phyloP scores from a whole-genome alignment of 2,329 filamentous ascomycete genomes.

The Orbilia blumenaviensis region DNA sequence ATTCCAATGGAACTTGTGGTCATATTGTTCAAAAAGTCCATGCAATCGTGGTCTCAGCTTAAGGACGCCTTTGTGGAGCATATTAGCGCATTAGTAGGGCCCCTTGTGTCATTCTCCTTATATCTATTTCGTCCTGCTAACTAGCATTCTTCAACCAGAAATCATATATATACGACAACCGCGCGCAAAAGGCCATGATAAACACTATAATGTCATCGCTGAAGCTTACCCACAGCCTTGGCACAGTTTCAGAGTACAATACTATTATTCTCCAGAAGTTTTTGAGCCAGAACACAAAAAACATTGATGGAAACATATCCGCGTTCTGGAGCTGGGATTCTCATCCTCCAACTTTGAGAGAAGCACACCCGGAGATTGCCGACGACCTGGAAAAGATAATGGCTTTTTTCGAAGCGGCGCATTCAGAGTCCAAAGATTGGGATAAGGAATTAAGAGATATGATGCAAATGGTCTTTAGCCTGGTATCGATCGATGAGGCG shows the following conservation, averaged over 20 bases:
- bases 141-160: conserved; percentile 4
- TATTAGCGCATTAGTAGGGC: conserved; percentile 28
- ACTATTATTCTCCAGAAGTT: conserved; percentile 38
- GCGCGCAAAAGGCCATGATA: conserved; percentile 52
- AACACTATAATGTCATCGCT: conserved; percentile 49
- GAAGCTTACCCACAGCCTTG: conserved; percentile 38
- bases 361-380: conserved; percentile 29
- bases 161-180: conserved; percentile 53
- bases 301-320: conserved; percentile 46
- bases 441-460: conserved; percentile 48
- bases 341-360: conserved; percentile 14
- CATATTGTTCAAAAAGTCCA: conserved; percentile 34
- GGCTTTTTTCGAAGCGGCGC: conserved; percentile 14
- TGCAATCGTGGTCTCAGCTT: conserved; percentile 43
- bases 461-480: conserved; percentile 53
- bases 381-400: conserved; percentile 26
- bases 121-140: neutral
- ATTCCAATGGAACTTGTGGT: conserved; percentile 43
- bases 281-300: conserved; percentile 11
- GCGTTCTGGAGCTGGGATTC: conserved; percentile 48
- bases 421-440: conserved; percentile 37
- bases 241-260: conserved; percentile 42
- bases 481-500: conserved; percentile 56
- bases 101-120: no score
- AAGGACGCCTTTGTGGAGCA: conserved; percentile 43